phyloP scores from a whole-genome alignment of 1,139 yeast genomes.

The Sugiyamaella sp. region DNA sequence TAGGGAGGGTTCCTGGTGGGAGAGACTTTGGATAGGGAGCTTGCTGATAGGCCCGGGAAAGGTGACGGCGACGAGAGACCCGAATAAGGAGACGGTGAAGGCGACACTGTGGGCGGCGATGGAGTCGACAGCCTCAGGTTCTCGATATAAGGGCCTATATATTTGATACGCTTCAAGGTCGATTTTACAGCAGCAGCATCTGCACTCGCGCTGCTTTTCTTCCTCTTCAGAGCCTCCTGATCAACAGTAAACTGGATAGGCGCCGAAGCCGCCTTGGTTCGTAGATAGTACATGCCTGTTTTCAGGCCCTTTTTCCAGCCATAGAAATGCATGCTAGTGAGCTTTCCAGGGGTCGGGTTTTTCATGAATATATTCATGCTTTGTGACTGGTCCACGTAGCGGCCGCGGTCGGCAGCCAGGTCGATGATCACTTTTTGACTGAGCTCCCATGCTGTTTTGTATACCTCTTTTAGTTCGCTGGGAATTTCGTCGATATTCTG shows the following conservation, averaged over 20 bases:
- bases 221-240: slow-evolving; percentile 43
- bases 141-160: slow-evolving; percentile 9
- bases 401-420: slow-evolving; percentile 87
- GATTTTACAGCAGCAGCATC: background rate
- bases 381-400: slow-evolving; percentile 89
- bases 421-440: slow-evolving; percentile 76
- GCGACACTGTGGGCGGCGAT: slow-evolving; percentile 6
- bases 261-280: slow-evolving; percentile 89
- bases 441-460: slow-evolving; percentile 92
- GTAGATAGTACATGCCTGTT: slow-evolving; percentile 88
- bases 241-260: slow-evolving; percentile 84
- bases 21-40: background rate
- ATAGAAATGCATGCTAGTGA: slow-evolving; percentile 86
- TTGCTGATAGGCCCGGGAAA: background rate
- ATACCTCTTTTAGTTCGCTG: slow-evolving; percentile 61
- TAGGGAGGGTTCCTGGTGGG: background rate
- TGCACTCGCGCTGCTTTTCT: background rate
- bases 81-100: slow-evolving; percentile 25
- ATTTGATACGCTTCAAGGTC: slow-evolving; percentile 8
- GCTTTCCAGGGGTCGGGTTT: slow-evolving; percentile 75
- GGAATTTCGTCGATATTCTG: slow-evolving; percentile 72
- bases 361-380: slow-evolving; percentile 75
- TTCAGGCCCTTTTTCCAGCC: slow-evolving; percentile 90
- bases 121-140: slow-evolving; percentile 1
- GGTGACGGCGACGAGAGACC: slow-evolving; percentile 29